phyloP scores from a whole-genome alignment of 2,329 filamentous ascomycete species.

The Aspergillus fijiensis region DNA sequence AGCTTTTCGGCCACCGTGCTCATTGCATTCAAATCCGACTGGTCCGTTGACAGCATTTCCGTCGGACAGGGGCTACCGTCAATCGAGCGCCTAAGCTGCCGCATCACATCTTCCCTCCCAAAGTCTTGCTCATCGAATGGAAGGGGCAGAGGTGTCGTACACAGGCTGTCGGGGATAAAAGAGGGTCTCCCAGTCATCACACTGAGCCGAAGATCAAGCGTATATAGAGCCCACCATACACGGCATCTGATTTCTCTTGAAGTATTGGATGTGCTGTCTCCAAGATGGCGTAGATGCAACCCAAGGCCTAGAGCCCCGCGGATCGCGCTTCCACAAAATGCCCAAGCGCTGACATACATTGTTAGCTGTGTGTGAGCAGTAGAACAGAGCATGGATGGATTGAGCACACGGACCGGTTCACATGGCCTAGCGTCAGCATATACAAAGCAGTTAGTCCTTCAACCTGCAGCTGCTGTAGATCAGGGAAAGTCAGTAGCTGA shows the following conservation, averaged over 20 bases:
- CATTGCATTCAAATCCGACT: not conserved
- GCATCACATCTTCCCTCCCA: conserved; percentile 32
- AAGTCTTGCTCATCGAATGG: conserved; percentile 45
- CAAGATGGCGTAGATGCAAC: conserved; percentile 44
- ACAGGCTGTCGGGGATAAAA: conserved; percentile 42
- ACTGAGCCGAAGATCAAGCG: conserved; percentile 43
- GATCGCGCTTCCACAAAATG: conserved; percentile 41
- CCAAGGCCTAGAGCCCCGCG: conserved; percentile 43
- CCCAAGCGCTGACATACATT: conserved; percentile 40
- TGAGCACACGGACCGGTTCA: conserved; percentile 40
- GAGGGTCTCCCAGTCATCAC: conserved; percentile 48
- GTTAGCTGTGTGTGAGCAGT: not conserved
- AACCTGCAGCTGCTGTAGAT: conserved; percentile 47
- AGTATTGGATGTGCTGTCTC: conserved; percentile 36
- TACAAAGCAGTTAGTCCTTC: conserved; percentile 45
- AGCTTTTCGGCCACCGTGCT: not conserved
- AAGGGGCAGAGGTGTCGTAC: conserved; percentile 44
- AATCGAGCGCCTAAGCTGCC: conserved; percentile 29
- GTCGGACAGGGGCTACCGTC: conserved; percentile 21
- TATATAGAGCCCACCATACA: conserved; percentile 48
- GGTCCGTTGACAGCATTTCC: conserved; percentile 7
- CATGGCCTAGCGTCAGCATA: conserved; percentile 41
- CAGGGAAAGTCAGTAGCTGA: conserved; percentile 42
- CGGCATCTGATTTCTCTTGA: conserved; percentile 47
- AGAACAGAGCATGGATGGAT: not conserved